These are phyloP conservation scores for Jimgerdemannia flammicorona DNA, from an alignment of 192 early-diverging fungal genomes.

Conservation along the genomic window DNA sequence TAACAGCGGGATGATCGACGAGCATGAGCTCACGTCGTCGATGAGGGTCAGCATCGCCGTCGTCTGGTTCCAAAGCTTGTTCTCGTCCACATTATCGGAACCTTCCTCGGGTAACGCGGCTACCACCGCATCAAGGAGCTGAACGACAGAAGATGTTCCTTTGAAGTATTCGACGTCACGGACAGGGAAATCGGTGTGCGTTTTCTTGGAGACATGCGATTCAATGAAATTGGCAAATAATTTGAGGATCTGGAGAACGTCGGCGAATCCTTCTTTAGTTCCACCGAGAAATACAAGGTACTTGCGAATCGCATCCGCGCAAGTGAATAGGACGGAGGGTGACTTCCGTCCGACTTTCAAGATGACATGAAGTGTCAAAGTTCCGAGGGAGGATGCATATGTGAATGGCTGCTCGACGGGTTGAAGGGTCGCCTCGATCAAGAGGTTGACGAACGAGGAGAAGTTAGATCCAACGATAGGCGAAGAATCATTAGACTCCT, in stretches of 20 bases:
- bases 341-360: not conserved
- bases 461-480: not conserved
- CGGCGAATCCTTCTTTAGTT: not conserved
- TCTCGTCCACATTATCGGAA: not conserved
- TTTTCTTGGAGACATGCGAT: not conserved
- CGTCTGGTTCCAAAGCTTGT: not conserved
- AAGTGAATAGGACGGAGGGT: not conserved
- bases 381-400: not conserved
- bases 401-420: not conserved
- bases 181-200: not conserved
- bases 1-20: not conserved
- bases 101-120: not conserved
- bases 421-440: not conserved
- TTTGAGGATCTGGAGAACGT: not conserved
- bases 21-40: not conserved
- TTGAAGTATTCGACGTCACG: not conserved
- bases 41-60: not conserved
- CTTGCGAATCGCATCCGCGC: not conserved
- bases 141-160: not conserved
- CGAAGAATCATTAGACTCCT: not conserved
- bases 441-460: not conserved
- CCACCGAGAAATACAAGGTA: not conserved
- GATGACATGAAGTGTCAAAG: not conserved
- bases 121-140: not conserved
- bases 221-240: not conserved